phyloP scores from a whole-genome alignment of 768 basidiomycete genomes.

The Phanerochaete sordida region DNA sequence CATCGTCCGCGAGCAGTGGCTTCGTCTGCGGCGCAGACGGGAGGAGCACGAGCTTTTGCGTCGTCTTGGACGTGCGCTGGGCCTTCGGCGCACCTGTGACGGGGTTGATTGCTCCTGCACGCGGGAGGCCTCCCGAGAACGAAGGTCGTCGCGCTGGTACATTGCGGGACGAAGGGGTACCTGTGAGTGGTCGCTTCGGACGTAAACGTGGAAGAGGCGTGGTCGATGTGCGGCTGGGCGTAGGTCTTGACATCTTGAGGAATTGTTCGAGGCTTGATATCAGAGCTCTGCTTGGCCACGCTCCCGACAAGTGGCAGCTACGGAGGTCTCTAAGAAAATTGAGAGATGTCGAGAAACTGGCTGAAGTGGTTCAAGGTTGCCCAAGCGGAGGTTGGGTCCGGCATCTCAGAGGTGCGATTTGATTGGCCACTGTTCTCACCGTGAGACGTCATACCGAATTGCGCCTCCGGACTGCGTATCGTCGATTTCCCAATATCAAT shows the following conservation, averaged over 20 bases:
- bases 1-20: constrained; percentile 51
- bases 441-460: constrained; percentile 16
- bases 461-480: neutral
- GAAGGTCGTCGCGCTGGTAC: constrained; percentile 27
- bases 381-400: too few relatives aligned
- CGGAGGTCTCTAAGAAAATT: too few relatives aligned
- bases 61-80: constrained; percentile 85
- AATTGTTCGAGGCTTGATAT: too few relatives aligned
- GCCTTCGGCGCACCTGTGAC: constrained; percentile 39
- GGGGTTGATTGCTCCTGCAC: constrained; percentile 21
- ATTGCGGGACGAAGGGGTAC: neutral
- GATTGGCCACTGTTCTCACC: too few relatives aligned
- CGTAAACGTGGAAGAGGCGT: constrained; percentile 8
- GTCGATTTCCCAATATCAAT: neutral
- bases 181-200: constrained; percentile 10
- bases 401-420: too few relatives aligned
- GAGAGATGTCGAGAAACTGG: too few relatives aligned
- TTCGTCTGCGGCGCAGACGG: constrained; percentile 89
- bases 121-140: constrained; percentile 20
- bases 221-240: neutral
- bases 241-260: constrained; percentile 14
- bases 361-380: too few relatives aligned
- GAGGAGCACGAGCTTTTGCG: constrained; percentile 85
- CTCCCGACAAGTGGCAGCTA: too few relatives aligned
- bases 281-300: too few relatives aligned